phyloP scores from a whole-genome alignment of 495 filamentous ascomycete species.

The Podospora anserina region DNA sequence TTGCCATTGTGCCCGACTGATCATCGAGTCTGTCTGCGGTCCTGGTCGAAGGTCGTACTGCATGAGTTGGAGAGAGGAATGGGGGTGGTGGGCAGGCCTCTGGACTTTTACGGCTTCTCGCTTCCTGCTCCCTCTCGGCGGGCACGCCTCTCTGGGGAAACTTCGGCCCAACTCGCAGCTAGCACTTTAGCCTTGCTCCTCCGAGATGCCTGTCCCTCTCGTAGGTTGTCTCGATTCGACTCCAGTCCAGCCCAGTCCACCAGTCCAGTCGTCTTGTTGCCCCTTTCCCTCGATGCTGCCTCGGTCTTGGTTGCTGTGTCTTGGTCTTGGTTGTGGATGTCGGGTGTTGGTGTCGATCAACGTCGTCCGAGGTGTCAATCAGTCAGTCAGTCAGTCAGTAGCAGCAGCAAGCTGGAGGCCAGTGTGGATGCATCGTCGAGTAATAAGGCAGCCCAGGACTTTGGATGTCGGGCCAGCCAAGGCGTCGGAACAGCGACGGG shows the following conservation, averaged over 20 bases:
- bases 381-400: neutral
- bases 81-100: slow-evolving; percentile 8
- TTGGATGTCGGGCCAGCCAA: slow-evolving; percentile 23
- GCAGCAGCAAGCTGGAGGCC: neutral
- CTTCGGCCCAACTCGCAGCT: slow-evolving; percentile 9
- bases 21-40: slow-evolving; percentile 26
- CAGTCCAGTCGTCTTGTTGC: neutral
- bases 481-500: slow-evolving; percentile 25
- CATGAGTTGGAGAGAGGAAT: neutral
- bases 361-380: neutral
- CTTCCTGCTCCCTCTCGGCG: slow-evolving; percentile 4
- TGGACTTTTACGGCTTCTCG: slow-evolving; percentile 3
- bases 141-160: slow-evolving; percentile 10
- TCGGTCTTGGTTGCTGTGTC: neutral
- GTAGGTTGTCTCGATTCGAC: neutral
- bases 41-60: slow-evolving; percentile 3
- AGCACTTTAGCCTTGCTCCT: slow-evolving; percentile 8
- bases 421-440: neutral
- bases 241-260: neutral
- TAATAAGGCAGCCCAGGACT: slow-evolving; percentile 8
- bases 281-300: too few relatives aligned
- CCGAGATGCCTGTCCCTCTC: neutral
- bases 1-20: slow-evolving; percentile 27
- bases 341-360: neutral
- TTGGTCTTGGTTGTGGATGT: neutral